These are phyloP conservation scores for Colletotrichum acutatum DNA, from an alignment of 2,329 filamentous ascomycete species.

Conservation along the genomic window DNA sequence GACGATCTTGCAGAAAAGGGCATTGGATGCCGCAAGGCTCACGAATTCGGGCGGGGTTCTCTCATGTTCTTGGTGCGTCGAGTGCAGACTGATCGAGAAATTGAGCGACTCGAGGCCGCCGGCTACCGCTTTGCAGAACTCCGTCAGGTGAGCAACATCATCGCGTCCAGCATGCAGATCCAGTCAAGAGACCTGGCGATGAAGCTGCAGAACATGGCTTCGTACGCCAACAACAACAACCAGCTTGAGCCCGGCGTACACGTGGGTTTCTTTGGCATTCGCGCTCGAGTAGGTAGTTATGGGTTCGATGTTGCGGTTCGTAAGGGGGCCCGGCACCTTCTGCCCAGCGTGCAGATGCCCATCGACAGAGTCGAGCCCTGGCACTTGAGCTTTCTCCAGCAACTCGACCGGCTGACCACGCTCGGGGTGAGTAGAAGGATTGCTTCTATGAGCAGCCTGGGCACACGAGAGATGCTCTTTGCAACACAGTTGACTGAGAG, in stretches of 20 bases:
- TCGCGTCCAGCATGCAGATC: slow-evolving; percentile 81
- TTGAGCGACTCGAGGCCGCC: slow-evolving; percentile 71
- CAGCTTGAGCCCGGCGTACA: slow-evolving; percentile 65
- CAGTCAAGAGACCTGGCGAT: slow-evolving; percentile 68
- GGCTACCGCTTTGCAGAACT: slow-evolving; percentile 84
- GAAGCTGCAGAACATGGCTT: slow-evolving; percentile 73
- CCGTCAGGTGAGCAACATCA: slow-evolving; percentile 73
- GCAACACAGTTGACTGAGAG: slow-evolving; percentile 55
- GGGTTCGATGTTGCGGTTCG: slow-evolving; percentile 74
- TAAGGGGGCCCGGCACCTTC: slow-evolving; percentile 64
- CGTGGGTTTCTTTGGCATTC: slow-evolving; percentile 67
- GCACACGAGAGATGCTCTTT: slow-evolving; percentile 56
- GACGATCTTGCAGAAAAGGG: slow-evolving; percentile 56
- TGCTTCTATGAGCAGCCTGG: slow-evolving; percentile 49
- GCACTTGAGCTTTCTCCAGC: slow-evolving; percentile 65
- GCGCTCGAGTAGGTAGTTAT: slow-evolving; percentile 60
- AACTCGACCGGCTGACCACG: slow-evolving; percentile 58
- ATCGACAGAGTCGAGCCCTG: slow-evolving; percentile 63
- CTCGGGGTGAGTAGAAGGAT: slow-evolving; percentile 51
- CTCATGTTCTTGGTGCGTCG: slow-evolving; percentile 82
- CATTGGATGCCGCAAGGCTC: slow-evolving; percentile 38
- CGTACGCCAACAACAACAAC: slow-evolving; percentile 60
- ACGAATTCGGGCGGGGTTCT: slow-evolving; percentile 75
- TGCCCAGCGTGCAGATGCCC: slow-evolving; percentile 69
- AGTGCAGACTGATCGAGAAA: slow-evolving; percentile 67